Evolutionary conservation across 2,329 filamentous ascomycete species (phyloP), one percentile per base, ranked within the genome.

Genomic region (Pseudogymnoascus pannorum): DNA sequence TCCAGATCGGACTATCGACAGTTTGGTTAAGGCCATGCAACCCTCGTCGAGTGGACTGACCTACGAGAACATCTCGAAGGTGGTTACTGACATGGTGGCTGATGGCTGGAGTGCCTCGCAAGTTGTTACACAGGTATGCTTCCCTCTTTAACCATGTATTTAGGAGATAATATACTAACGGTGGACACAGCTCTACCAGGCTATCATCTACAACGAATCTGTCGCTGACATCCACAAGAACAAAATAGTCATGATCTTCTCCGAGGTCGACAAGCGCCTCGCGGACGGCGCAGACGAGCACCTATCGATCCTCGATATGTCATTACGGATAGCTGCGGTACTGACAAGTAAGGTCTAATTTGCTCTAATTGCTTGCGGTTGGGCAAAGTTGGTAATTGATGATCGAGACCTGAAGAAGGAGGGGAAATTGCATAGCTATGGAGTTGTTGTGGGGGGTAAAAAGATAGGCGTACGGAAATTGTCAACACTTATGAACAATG

Each of bases 61-160:
- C 0, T 99, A 96, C 70, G 81, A 86, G 63, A 81, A 83, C 11
- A 84, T 99, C 14, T 86, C 91, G 0, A 86, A 85, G 66, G 87
- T 91, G 5, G 89, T 97, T 4, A 90, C 92, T 68, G 89, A 96
- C 66, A 86, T 99, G 79, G 87, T 97, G 54, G 93, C 93, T 0
- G 94, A 97, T 76, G 94, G 94, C 7, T 99, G 94, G 93, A 97
- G 92, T 73, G 94, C 93, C 22, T 86, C 87, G 5, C 94, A 97
- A 75, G 84, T 97, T 24, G 81, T 97, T 36, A 78, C 83, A 16
- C 92, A 96, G 81, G 87, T 89, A 76, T 74, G 77, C 70, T 57
- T 54, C 26, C 11, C 24, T n/a, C 26, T 18, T 18, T 26, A 9
- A 29, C 35, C 36, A 31, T 24, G 38, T 14, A 16, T 24, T 22